phyloP scores from a whole-genome alignment of 768 basidiomycete species.

The Austroboletus festivus region DNA sequence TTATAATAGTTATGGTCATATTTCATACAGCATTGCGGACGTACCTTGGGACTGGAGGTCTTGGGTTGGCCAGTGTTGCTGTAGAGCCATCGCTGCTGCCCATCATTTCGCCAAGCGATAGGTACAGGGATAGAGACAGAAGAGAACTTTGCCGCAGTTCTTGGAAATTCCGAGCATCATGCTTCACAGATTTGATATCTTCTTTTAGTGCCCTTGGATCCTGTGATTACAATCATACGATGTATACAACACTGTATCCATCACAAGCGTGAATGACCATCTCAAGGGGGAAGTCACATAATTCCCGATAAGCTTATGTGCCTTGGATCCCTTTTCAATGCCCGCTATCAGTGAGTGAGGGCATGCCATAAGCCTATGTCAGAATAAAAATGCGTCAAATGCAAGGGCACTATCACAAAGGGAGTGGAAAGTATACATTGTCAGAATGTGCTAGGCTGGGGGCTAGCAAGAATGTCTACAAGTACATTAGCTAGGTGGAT shows the following conservation, averaged over 20 bases:
- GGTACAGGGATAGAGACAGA: not conserved
- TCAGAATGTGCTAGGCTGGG: too few species aligned
- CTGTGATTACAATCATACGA: conserved; percentile 87
- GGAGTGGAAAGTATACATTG: conserved; percentile 21
- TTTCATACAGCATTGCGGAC: conserved; percentile 10
- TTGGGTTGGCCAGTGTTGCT: conserved; percentile 75
- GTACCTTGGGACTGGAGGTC: conserved; percentile 69
- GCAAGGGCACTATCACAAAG: conserved; percentile 1
- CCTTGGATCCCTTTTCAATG: conserved; percentile 81
- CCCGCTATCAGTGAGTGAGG: conserved; percentile 91
- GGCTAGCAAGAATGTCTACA: too few species aligned
- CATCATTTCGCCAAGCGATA: not conserved
- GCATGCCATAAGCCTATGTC: conserved; percentile 49
- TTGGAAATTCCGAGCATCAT: conserved; percentile 89
- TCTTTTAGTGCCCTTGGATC: conserved; percentile 59
- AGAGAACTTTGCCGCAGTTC: conserved; percentile 59
- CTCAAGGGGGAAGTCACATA: conserved; percentile 87
- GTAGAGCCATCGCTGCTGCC: conserved; percentile 86
- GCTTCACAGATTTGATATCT: conserved; percentile 70
- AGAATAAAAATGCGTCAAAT: not conserved
- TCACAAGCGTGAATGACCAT: conserved; percentile 44
- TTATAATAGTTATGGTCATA: too few species aligned
- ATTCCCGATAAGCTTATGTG: conserved; percentile 90
- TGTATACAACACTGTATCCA: too few species aligned
- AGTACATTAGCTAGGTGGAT: too few species aligned